Conservation (phyloP, 2,329 filamentous ascomycete genomes). For the Fonsecaea pedrosoi region DNA sequence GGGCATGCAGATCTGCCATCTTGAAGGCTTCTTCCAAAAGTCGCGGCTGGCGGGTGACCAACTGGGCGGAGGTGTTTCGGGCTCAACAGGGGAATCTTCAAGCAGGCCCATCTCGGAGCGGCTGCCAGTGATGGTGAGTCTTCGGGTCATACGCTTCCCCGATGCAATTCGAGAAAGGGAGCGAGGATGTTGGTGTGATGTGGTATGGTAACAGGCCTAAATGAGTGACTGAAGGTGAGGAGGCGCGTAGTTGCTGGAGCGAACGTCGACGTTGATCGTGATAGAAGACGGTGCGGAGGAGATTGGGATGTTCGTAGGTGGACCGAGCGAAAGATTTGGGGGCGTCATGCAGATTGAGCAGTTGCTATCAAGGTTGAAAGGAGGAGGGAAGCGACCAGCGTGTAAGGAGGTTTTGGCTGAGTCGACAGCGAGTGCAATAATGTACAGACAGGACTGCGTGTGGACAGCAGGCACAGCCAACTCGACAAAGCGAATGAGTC, state of each 20-base stretch:
- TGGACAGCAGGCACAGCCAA: slow-evolving; percentile 21
- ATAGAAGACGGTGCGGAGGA: slow-evolving; percentile 20
- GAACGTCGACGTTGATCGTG: slow-evolving; percentile 9
- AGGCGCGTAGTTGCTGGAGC: slow-evolving; percentile 10
- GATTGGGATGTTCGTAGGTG: slow-evolving; percentile 17
- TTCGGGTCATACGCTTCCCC: slow-evolving; percentile 34
- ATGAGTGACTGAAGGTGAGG: slow-evolving; percentile 31
- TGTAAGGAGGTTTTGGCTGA: background rate
- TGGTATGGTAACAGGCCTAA: slow-evolving; percentile 17
- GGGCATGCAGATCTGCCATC: slow-evolving; percentile 42
- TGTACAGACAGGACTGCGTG: background rate
- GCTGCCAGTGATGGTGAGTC: slow-evolving; percentile 39
- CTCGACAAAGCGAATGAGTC: slow-evolving; percentile 35
- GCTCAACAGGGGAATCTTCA: slow-evolving; percentile 33
- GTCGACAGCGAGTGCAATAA: background rate
- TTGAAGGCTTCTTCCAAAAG: slow-evolving; percentile 41
- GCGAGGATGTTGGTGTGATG: background rate
- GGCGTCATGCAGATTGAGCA: slow-evolving; percentile 22
- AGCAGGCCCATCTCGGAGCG: slow-evolving; percentile 41
- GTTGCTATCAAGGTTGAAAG: slow-evolving; percentile 17
- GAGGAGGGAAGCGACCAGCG: slow-evolving; percentile 21
- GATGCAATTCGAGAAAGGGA: background rate
- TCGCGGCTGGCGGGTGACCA: slow-evolving; percentile 39
- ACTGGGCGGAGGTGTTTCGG: slow-evolving; percentile 38
- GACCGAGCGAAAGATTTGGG: slow-evolving; percentile 18